Evolutionary conservation across 73 alveolate species (phyloP).

Genomic region (Paramecium primaurelia): DNA sequence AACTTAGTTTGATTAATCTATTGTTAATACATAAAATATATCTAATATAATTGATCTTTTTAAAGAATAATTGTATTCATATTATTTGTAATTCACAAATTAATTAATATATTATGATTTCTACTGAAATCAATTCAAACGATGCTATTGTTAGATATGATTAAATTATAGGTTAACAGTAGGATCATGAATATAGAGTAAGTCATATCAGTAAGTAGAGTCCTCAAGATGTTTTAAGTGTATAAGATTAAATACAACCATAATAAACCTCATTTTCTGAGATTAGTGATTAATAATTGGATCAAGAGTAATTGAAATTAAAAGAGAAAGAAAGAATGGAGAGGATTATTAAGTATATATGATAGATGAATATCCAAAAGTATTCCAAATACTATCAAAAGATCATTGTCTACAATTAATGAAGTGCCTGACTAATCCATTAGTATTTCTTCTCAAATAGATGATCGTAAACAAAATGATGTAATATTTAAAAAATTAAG

Average conservation of each 20-base stretch:
- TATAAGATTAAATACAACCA: neutral
- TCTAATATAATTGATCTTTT: neutral
- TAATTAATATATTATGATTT: neutral
- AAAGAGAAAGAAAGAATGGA: neutral
- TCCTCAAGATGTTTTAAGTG: neutral
- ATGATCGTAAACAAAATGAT: neutral
- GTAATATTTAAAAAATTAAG: neutral
- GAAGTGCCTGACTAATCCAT: neutral
- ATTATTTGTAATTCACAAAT: neutral
- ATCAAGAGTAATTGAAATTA: neutral
- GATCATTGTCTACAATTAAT: neutral
- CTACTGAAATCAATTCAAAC: neutral
- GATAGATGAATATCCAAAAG: neutral
- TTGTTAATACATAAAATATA: too few relatives aligned
- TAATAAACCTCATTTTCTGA: neutral
- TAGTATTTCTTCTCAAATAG: neutral
- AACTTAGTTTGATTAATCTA: neutral
- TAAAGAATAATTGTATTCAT: neutral
- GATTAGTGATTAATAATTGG: neutral
- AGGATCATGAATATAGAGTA: neutral
- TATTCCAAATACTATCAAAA: neutral
- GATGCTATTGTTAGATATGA: neutral
- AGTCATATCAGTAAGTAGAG: neutral
- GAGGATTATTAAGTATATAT: neutral
- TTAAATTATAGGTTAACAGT: neutral